Evolutionary conservation across 2,329 filamentous ascomycete species (phyloP).

Genomic region (Colletotrichum orbiculare): DNA sequence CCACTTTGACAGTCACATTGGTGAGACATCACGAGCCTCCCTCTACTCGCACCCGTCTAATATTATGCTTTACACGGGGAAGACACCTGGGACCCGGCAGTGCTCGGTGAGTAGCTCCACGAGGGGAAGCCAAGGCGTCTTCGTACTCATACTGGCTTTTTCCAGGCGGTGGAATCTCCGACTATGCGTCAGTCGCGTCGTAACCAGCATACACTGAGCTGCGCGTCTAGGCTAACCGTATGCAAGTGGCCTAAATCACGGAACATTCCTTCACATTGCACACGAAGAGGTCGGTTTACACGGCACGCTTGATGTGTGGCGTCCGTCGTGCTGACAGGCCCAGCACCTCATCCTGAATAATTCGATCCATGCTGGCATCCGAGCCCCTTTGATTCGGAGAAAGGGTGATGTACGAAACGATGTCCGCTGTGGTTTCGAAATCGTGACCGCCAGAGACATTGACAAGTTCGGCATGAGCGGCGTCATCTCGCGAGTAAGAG

Average conservation of each 20-base stretch:
- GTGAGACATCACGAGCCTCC: constrained; percentile 37
- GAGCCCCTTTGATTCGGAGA: constrained; percentile 61
- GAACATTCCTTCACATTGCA: constrained; percentile 71
- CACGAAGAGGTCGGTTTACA: constrained; percentile 61
- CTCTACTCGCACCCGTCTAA: constrained; percentile 37
- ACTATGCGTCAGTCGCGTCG: constrained; percentile 58
- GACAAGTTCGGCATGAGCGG: constrained; percentile 76
- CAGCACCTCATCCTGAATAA: constrained; percentile 65
- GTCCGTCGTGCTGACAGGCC: neutral
- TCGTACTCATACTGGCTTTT: neutral
- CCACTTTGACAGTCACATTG: constrained; percentile 75
- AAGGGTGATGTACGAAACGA: constrained; percentile 67
- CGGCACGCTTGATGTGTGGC: no score
- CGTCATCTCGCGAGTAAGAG: constrained; percentile 71
- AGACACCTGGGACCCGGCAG: constrained; percentile 79
- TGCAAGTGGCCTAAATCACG: constrained; percentile 65
- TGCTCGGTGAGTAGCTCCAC: constrained; percentile 53
- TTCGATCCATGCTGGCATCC: constrained; percentile 71
- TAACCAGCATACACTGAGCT: neutral
- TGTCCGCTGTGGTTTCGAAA: constrained; percentile 67
- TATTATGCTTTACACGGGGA: neutral
- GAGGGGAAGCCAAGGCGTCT: no score
- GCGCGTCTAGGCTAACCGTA: neutral
- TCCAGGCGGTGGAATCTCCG: constrained; percentile 65
- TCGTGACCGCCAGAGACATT: constrained; percentile 72